A percentile compares a stretch with the other conserved stretches of the same genome.
These are phyloP conservation scores for Monilinia laxa DNA, from an alignment of 2,329 filamentous ascomycete genomes.

Conservation along the genomic window DNA sequence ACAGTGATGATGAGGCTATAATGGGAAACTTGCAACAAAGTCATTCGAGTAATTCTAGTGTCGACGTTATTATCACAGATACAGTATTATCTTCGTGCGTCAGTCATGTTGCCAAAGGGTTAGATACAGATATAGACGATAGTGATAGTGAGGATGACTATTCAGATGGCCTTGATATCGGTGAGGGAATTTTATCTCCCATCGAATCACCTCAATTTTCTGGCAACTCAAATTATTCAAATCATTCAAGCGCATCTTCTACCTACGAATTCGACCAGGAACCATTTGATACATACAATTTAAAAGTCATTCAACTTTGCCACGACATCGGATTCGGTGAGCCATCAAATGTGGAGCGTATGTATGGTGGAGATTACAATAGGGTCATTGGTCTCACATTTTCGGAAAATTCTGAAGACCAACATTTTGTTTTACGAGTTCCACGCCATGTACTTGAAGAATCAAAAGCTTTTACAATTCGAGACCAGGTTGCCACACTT, in stretches of 20 bases:
- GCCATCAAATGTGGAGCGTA: conserved; percentile 25
- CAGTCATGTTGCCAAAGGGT: no score
- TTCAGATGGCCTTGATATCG: no score
- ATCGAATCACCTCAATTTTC: no score
- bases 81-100: no score
- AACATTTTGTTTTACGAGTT: background rate
- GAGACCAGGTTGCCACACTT: conserved; percentile 26
- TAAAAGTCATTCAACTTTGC: conserved; percentile 28
- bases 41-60: background rate
- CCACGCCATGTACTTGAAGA: background rate
- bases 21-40: no score
- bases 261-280: background rate
- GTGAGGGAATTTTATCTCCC: no score
- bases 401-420: background rate
- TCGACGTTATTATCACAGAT: background rate
- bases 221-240: background rate
- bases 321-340: conserved; percentile 26
- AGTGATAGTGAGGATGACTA: no score
- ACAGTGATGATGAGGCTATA: no score
- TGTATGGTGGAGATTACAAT: conserved; percentile 29
- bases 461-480: background rate
- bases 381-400: conserved; percentile 26
- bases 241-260: background rate
- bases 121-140: background rate
- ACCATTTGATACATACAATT: conserved; percentile 17